phyloP scores from a whole-genome alignment of 169 alveolate species.

The Cryptosporidium baileyi region DNA sequence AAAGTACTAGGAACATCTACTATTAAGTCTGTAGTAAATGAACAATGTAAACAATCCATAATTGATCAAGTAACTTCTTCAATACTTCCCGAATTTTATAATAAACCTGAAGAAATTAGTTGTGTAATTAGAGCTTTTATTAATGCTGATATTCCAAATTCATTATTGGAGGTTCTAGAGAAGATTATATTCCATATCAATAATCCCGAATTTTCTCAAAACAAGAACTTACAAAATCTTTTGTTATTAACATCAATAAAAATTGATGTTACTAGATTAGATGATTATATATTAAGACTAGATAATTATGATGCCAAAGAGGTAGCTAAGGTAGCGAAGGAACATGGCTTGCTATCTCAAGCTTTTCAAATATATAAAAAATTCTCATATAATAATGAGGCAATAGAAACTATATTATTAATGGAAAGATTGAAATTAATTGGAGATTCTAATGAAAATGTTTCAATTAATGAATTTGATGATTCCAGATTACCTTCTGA shows the following conservation, averaged over 20 bases:
- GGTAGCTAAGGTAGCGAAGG: slow-evolving; percentile 92
- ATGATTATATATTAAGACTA: slow-evolving; percentile 95
- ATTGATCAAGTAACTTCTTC: slow-evolving; percentile 95
- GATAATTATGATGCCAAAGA: slow-evolving; percentile 96
- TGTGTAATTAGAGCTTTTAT: slow-evolving; percentile 95
- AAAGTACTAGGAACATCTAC: slow-evolving; percentile 85
- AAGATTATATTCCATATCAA: slow-evolving; percentile 91
- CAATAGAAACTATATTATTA: slow-evolving; percentile 91
- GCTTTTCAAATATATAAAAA: slow-evolving; percentile 93
- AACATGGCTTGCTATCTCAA: slow-evolving; percentile 85
- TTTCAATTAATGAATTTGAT: slow-evolving; percentile 4
- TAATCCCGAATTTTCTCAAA: slow-evolving; percentile 92
- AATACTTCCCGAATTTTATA: slow-evolving; percentile 95
- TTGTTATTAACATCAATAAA: slow-evolving; percentile 92
- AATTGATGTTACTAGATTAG: slow-evolving; percentile 89
- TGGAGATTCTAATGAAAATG: slow-evolving; percentile 71
- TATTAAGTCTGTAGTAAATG: slow-evolving; percentile 74
- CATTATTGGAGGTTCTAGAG: slow-evolving; percentile 93
- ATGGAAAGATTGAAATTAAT: not conserved
- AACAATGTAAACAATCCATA: slow-evolving; percentile 91
- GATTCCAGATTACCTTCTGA: slow-evolving; percentile 90
- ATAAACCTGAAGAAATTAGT: slow-evolving; percentile 89
- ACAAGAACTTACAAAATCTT: slow-evolving; percentile 94
- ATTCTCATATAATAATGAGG: slow-evolving; percentile 89
- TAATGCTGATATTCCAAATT: slow-evolving; percentile 94